Evolutionary conservation across 2,329 filamentous ascomycete species (phyloP).

Genomic region (Fusarium euwallaceae): DNA sequence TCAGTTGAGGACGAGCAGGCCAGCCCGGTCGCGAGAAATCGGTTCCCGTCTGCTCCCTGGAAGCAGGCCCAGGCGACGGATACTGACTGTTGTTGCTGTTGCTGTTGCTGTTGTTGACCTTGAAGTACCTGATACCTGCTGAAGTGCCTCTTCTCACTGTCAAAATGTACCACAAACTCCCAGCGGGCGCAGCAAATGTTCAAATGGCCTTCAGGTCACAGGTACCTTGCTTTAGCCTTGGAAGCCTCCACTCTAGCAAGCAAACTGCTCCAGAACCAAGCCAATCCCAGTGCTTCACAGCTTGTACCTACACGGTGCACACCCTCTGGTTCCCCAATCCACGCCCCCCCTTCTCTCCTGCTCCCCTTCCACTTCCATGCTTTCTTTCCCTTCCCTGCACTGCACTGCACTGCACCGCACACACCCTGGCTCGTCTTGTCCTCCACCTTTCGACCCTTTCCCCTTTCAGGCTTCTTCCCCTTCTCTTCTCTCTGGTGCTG

Average conservation of each 20-base stretch:
- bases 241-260: neutral
- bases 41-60: constrained; percentile 27
- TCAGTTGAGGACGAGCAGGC: constrained; percentile 7
- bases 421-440: constrained; percentile 10
- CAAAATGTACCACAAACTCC: constrained; percentile 22
- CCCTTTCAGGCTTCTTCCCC: constrained; percentile 41
- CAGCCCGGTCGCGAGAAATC: constrained; percentile 8
- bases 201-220: constrained; percentile 5
- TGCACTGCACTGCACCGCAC: neutral
- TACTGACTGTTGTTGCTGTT: neutral
- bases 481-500: constrained; percentile 34
- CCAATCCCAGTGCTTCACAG: neutral
- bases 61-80: neutral
- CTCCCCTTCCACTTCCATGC: constrained; percentile 33
- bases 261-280: neutral
- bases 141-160: neutral
- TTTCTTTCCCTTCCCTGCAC: constrained; percentile 20
- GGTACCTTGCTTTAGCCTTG: constrained; percentile 13
- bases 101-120: neutral
- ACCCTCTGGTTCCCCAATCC: constrained; percentile 14
- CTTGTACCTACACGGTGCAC: constrained; percentile 20
- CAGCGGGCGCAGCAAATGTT: constrained; percentile 15
- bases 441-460: constrained; percentile 35
- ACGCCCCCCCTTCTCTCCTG: constrained; percentile 26
- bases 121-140: constrained; percentile 25